A percentile compares a stretch with the other conserved stretches of the same genome.
phyloP scores from a whole-genome alignment of 352 stramenopile species.

The Globisporangium sylvaticum region DNA sequence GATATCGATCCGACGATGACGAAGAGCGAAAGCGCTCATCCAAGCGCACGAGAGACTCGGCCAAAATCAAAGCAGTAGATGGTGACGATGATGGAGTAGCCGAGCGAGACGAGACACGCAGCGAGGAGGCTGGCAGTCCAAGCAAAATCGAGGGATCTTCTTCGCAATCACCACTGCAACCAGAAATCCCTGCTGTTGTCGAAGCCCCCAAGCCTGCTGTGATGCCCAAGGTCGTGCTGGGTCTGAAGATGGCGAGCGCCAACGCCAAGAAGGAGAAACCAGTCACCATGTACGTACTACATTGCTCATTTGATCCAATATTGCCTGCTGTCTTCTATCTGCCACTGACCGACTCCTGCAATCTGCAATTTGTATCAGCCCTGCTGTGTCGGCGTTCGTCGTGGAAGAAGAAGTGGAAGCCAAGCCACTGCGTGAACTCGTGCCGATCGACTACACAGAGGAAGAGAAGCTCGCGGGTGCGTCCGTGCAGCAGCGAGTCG shows the following conservation, averaged over 20 bases:
- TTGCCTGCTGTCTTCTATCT: not conserved
- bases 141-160: not conserved
- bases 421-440: slow-evolving; percentile 40
- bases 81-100: not conserved
- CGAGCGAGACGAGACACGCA: not conserved
- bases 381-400: slow-evolving; percentile 25
- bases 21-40: slow-evolving; percentile 8
- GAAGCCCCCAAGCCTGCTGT: slow-evolving; percentile 6
- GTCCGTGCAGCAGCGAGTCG: slow-evolving; percentile 24
- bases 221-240: slow-evolving; percentile 41
- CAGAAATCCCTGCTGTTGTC: not conserved
- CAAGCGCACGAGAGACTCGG: slow-evolving; percentile 19
- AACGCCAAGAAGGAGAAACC: slow-evolving; percentile 36
- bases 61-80: not conserved
- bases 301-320: not conserved
- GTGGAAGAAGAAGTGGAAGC: slow-evolving; percentile 34
- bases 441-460: slow-evolving; percentile 50
- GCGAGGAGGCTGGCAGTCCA: not conserved
- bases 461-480: slow-evolving; percentile 30
- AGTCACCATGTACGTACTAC: slow-evolving; percentile 19
- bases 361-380: not conserved
- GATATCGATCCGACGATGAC: slow-evolving; percentile 10
- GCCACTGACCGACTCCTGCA: not conserved
- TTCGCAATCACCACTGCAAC: not conserved
- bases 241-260: slow-evolving; percentile 32